Conservation (phyloP, 2,329 filamentous ascomycete genomes). For the Curvularia lunata region DNA sequence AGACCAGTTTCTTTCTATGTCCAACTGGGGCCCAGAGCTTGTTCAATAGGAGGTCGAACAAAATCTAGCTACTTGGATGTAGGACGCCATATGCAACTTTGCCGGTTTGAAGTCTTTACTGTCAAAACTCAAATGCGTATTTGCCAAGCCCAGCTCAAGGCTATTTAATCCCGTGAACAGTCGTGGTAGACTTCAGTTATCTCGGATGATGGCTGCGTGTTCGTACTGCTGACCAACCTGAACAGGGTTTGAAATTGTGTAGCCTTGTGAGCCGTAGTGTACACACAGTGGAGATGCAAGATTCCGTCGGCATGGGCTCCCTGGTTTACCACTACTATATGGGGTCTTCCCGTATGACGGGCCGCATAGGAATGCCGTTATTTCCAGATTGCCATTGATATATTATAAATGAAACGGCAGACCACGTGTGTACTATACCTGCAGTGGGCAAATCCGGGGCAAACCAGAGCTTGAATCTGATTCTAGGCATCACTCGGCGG, state of each 20-base stretch:
- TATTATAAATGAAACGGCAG: conserved; percentile 1
- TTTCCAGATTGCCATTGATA: conserved; percentile 13
- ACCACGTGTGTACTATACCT: neutral
- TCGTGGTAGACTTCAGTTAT: neutral
- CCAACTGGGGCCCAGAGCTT: neutral
- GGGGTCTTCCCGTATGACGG: neutral
- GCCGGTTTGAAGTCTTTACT: neutral
- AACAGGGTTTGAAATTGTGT: neutral
- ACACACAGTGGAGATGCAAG: neutral
- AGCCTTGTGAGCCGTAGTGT: neutral
- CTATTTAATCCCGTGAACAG: neutral
- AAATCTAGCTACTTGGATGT: neutral
- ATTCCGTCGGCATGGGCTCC: too few species aligned
- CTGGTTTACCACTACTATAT: neutral
- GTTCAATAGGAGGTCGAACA: neutral
- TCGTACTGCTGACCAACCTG: neutral
- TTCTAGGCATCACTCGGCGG: conserved; percentile 5
- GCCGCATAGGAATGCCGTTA: conserved; percentile 5
- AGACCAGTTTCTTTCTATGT: neutral
- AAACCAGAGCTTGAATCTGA: conserved; percentile 21
- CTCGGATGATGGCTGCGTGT: neutral
- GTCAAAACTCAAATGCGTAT: neutral
- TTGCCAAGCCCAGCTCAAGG: neutral
- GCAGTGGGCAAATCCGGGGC: conserved; percentile 5
- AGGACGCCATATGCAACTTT: conserved; percentile 1